phyloP scores from a whole-genome alignment of 306 rosid species.

The Canavalia ensiformis region DNA sequence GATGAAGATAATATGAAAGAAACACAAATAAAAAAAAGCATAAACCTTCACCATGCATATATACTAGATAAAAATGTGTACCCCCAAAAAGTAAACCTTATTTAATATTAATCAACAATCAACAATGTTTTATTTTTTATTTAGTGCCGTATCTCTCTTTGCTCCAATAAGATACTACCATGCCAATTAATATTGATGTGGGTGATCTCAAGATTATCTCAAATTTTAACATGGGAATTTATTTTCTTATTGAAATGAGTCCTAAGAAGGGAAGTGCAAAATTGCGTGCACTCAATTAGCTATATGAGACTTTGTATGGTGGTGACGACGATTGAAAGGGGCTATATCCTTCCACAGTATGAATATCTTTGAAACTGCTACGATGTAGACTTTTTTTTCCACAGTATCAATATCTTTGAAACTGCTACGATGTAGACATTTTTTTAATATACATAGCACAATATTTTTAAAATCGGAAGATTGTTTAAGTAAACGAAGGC shows the following conservation, averaged over 20 bases:
- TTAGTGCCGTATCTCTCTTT: background rate
- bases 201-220: background rate
- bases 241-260: background rate
- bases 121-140: too few relatives aligned
- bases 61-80: background rate
- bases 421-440: constrained; percentile 37
- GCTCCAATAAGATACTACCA: background rate
- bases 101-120: too few relatives aligned
- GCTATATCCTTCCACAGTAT: background rate
- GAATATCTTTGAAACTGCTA: constrained; percentile 38
- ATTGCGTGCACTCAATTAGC: constrained; percentile 46
- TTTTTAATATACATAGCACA: background rate
- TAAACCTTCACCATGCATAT: background rate
- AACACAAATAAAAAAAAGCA: background rate
- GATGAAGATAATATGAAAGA: background rate
- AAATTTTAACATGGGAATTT: background rate
- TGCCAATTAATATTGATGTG: background rate
- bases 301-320: constrained; percentile 30
- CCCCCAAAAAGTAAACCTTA: too few relatives aligned
- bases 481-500: too few relatives aligned
- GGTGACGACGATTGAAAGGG: constrained; percentile 14
- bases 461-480: background rate
- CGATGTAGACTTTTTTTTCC: constrained; percentile 28
- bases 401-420: constrained; percentile 34
- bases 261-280: constrained; percentile 13